These are phyloP conservation scores for Lineolata rhizophorae DNA, from an alignment of 495 filamentous ascomycete genomes.

Conservation along the genomic window DNA sequence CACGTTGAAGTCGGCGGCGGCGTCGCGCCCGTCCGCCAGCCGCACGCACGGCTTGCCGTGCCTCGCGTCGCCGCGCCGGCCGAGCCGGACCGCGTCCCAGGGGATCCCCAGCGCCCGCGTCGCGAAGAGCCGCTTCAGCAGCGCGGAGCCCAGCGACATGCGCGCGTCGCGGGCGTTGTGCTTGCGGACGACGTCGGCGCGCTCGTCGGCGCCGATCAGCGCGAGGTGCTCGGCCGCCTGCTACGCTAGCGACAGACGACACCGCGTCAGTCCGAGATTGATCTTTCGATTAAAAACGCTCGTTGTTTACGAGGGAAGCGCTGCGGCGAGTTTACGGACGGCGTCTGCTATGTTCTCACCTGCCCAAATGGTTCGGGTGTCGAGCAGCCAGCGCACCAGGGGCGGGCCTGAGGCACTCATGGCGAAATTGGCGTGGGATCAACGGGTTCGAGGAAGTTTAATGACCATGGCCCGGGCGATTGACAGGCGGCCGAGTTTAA, in stretches of 20 bases:
- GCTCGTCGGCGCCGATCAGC: constrained; percentile 31
- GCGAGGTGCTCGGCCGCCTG: constrained; percentile 32
- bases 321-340: constrained; percentile 2
- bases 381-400: constrained; percentile 21
- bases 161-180: constrained; percentile 41
- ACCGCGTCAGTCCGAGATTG: too few species aligned
- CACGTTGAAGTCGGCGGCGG: constrained; percentile 49
- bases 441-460: too few species aligned
- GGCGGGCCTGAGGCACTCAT: too few species aligned
- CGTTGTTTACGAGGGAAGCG: too few species aligned
- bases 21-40: constrained; percentile 6
- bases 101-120: constrained; percentile 35
- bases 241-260: too few species aligned
- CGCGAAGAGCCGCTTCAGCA: constrained; percentile 61
- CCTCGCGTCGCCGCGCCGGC: constrained; percentile 31
- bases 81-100: constrained; percentile 41
- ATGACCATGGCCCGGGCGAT: too few species aligned
- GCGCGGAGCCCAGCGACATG: constrained; percentile 48
- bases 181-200: constrained; percentile 28
- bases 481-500: too few species aligned
- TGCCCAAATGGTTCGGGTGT: constrained; percentile 18
- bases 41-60: constrained; percentile 39
- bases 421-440: too few species aligned
- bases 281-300: too few species aligned
- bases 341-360: constrained; percentile 16